Evolutionary conservation across 352 stramenopile genomes (phyloP).

Genomic region (Phytophthora rubi): DNA sequence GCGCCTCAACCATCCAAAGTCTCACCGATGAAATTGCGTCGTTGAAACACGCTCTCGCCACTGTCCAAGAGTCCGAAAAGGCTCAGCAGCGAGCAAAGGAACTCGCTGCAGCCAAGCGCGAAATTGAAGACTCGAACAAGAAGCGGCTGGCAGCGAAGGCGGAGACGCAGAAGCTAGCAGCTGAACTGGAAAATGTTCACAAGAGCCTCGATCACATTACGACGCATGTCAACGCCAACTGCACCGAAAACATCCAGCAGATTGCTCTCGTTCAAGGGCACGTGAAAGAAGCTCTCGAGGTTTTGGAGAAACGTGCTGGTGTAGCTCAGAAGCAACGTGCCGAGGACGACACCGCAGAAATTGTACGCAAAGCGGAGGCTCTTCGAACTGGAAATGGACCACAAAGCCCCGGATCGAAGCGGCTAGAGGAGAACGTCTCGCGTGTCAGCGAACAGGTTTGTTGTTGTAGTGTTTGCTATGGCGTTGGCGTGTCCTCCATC

Average conservation of each 20-base stretch:
- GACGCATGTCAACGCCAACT: conserved; percentile 62
- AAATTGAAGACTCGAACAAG: conserved; percentile 85
- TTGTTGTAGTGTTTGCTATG: conserved; percentile 1
- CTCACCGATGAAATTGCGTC: conserved; percentile 66
- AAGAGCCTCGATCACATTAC: conserved; percentile 63
- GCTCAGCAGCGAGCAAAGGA: conserved; percentile 76
- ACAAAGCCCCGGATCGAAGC: conserved; percentile 52
- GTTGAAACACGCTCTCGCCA: conserved; percentile 61
- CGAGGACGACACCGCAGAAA: conserved; percentile 54
- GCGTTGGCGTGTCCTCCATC: conserved; percentile 3
- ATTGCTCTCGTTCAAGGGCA: conserved; percentile 67
- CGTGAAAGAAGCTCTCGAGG: conserved; percentile 69
- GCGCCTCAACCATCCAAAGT: conserved; percentile 48
- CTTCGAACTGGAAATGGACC: conserved; percentile 43
- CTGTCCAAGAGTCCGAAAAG: conserved; percentile 74
- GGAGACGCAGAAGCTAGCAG: conserved; percentile 79
- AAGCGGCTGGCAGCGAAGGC: conserved; percentile 82
- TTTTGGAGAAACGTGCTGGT: conserved; percentile 68
- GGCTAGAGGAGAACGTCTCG: conserved; percentile 74
- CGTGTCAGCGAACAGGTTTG: conserved; percentile 70
- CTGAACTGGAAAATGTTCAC: conserved; percentile 76
- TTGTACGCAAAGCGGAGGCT: conserved; percentile 54
- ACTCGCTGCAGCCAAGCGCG: conserved; percentile 64
- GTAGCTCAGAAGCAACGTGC: conserved; percentile 28
- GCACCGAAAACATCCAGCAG: conserved; percentile 63